Conservation (phyloP, 106 monocot species). For the Dendrobium catenatum region DNA sequence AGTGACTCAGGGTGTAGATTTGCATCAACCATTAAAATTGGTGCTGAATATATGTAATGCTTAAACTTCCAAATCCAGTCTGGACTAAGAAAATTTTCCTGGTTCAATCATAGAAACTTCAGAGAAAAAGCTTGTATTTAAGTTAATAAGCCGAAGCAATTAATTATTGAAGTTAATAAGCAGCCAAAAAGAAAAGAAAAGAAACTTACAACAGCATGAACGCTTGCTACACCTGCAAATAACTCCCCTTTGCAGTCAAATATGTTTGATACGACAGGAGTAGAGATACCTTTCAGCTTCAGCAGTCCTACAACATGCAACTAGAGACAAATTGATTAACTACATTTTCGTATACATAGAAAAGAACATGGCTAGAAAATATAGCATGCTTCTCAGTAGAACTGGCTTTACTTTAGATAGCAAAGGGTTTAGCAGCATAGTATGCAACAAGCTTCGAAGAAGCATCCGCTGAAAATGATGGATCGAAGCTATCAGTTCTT, state of each 20-base stretch:
- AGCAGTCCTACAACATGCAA: conserved; percentile 45
- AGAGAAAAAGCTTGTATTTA: neutral
- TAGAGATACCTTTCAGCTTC: conserved; percentile 21
- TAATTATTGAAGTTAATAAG: neutral
- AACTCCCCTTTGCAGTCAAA: conserved; percentile 67
- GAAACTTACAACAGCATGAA: conserved; percentile 67
- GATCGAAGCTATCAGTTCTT: too few species aligned
- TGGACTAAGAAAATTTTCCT: conserved; percentile 68
- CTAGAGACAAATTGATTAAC: neutral
- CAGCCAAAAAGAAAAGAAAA: conserved; percentile 2
- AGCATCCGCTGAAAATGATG: too few species aligned
- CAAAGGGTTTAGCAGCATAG: too few species aligned
- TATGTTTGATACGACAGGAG: conserved; percentile 63
- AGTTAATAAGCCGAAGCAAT: neutral
- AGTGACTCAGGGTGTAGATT: conserved; percentile 59
- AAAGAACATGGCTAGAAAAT: too few species aligned
- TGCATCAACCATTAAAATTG: conserved; percentile 77
- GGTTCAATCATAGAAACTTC: conserved; percentile 1
- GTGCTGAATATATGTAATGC: conserved; percentile 42
- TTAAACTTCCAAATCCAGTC: conserved; percentile 50
- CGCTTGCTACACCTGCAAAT: conserved; percentile 65
- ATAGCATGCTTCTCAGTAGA: too few species aligned
- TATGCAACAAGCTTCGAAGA: too few species aligned
- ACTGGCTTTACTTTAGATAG: too few species aligned
- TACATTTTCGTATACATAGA: too few species aligned